phyloP scores from a whole-genome alignment of 2,329 filamentous ascomycete species.

The Pyrenochaeta sp. region DNA sequence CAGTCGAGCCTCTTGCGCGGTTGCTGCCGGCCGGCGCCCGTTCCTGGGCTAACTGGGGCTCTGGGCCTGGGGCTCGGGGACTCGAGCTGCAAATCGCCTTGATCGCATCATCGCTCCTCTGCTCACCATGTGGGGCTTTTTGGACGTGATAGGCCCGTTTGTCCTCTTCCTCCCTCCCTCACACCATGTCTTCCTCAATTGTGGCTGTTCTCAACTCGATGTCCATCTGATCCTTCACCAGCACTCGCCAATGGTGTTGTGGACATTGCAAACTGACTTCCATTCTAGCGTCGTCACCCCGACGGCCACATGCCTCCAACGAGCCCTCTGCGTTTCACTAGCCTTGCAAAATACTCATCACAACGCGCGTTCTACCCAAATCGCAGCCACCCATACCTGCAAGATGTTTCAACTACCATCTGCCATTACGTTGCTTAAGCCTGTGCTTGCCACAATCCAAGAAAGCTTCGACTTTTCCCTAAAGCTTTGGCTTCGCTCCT shows the following conservation, averaged over 20 bases:
- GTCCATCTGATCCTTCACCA: too few species aligned
- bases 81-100: constrained; percentile 13
- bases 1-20: constrained; percentile 31
- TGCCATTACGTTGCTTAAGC: constrained; percentile 14
- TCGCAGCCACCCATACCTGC: too few species aligned
- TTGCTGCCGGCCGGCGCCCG: constrained; percentile 30
- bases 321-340: constrained; percentile 14
- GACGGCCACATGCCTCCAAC: constrained; percentile 4
- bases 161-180: not conserved
- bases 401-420: too few species aligned
- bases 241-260: too few species aligned
- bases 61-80: too few species aligned
- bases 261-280: too few species aligned
- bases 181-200: not conserved
- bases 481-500: constrained; percentile 44
- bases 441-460: constrained; percentile 8
- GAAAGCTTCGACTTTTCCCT: constrained; percentile 2
- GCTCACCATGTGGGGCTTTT: constrained; percentile 1
- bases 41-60: constrained; percentile 29
- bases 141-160: too few species aligned
- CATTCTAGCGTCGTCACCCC: constrained; percentile 10
- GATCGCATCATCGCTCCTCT: constrained; percentile 20
- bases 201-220: too few species aligned
- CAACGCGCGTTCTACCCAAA: constrained; percentile 14
- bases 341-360: constrained; percentile 5